Percentiles rank a stretch among this genome's conserved stretches.
Conservation (phyloP, 345 rosid genomes). For the Passiflora organensis region DNA sequence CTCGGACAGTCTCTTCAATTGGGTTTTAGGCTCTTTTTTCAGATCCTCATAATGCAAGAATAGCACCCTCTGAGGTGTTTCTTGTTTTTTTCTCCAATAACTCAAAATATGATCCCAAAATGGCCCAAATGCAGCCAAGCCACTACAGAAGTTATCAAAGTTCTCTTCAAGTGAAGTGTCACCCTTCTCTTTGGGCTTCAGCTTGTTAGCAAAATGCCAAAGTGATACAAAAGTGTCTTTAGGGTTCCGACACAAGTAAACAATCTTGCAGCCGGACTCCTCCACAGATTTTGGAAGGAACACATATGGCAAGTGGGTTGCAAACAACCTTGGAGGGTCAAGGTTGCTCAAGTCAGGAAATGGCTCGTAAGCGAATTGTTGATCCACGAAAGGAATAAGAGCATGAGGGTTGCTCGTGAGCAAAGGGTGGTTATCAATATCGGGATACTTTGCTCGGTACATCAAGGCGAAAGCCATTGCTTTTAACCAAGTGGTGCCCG, state of each 20-base stretch:
- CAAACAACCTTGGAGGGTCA: constrained; percentile 40
- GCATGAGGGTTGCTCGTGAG: constrained; percentile 46
- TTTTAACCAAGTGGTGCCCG: constrained; percentile 66
- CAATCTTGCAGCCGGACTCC: constrained; percentile 39
- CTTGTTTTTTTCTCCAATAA: no score
- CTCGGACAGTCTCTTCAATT: no score
- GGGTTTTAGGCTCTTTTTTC: no score
- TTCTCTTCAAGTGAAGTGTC: no score
- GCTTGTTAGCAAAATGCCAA: no score
- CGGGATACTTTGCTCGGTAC: background rate
- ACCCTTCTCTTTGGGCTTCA: no score
- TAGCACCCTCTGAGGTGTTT: no score
- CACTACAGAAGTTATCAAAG: no score
- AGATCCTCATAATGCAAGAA: no score
- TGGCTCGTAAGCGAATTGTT: constrained; percentile 7
- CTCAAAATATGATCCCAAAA: no score
- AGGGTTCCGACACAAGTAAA: constrained; percentile 59
- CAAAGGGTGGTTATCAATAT: constrained; percentile 36
- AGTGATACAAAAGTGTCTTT: no score
- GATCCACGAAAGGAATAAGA: constrained; percentile 51
- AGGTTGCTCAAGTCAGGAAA: constrained; percentile 23
- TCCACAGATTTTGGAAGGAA: constrained; percentile 33
- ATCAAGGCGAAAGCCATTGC: constrained; percentile 41
- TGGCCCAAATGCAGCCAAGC: no score
- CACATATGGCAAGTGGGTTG: constrained; percentile 33